phyloP scores from a whole-genome alignment of 108 stramenopile species.

The Cylindrotheca closterium region DNA sequence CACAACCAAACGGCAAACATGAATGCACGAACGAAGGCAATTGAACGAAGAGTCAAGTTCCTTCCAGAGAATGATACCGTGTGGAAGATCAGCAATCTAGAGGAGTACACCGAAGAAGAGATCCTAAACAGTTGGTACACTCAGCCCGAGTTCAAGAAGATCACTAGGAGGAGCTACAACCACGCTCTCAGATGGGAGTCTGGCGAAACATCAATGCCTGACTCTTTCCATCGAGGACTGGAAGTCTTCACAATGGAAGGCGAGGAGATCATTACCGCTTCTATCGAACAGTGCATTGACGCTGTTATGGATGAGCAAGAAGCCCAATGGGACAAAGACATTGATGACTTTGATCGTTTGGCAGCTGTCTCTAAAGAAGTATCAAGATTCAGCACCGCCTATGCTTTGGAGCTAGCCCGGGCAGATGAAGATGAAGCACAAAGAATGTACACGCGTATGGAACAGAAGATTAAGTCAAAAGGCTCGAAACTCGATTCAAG shows the following conservation, averaged over 20 bases:
- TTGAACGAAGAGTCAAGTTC: too few species aligned
- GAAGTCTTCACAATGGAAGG: slow-evolving; percentile 32
- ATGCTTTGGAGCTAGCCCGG: slow-evolving; percentile 15
- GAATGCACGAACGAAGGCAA: too few species aligned
- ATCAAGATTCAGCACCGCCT: slow-evolving; percentile 9
- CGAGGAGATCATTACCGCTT: slow-evolving; percentile 14
- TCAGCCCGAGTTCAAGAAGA: slow-evolving; percentile 21
- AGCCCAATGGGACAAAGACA: slow-evolving; percentile 26
- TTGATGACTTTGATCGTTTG: slow-evolving; percentile 12
- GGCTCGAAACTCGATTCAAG: too few species aligned
- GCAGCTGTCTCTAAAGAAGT: slow-evolving; percentile 8
- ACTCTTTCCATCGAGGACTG: slow-evolving; percentile 26
- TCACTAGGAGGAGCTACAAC: slow-evolving; percentile 18
- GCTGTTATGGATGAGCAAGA: slow-evolving; percentile 43
- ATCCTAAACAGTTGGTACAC: slow-evolving; percentile 22
- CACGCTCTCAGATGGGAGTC: slow-evolving; percentile 14
- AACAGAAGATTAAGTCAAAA: too few species aligned
- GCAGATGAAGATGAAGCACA: slow-evolving; percentile 25
- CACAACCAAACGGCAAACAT: too few species aligned
- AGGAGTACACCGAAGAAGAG: slow-evolving; percentile 24
- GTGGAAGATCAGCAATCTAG: slow-evolving; percentile 4
- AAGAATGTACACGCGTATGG: neutral
- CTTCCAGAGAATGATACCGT: too few species aligned
- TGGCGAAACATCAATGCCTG: slow-evolving; percentile 4
- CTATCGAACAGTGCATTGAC: slow-evolving; percentile 11